Base-by-base conservation (phyloP, 148 eudicot genomes). In the Mesembryanthemum crystallinum region DNA sequence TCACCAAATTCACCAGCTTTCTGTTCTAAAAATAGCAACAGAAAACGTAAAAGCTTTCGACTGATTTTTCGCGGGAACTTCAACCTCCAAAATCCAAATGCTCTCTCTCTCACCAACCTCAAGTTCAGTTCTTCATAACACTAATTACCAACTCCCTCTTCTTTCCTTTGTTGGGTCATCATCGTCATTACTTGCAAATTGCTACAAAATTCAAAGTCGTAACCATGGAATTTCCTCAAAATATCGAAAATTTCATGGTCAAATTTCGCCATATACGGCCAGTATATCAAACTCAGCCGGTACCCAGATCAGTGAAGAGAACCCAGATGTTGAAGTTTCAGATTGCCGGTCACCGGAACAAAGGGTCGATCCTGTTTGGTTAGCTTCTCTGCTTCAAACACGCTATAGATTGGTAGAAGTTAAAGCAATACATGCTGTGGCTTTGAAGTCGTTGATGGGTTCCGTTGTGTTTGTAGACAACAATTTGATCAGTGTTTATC, bases 401-500 rank as follows among this genome's bases (percentile, higher is more conserved):
- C 69, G 89, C 76, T 39, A 43, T 61, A 72, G 77, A 20, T 25
- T 85, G 10, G 82, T 76, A 72, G 88, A 89, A 59, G 81, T 85
- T 58, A 83, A 32, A 69, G 68, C 57, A 73, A 4, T 87, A 4
- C 98, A 94, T 75, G 79, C 83, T 27, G 66, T 89, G 27, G 73
- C 79, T 65, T 25, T 85, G 25, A 94, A 83, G 87, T 68, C 79
- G 76, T 63, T 74, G 25, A 32, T 45, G 43, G 21, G 39, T 37
- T 64, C 84, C 9, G 57, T 47, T 25, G 59, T 71, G 2, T 91
- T 71, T 73, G 77, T 91, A 25, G 60, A 69, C 39, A 94, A 88
- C 79, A 91, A 91, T 80, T 83, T 91, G 85, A 88, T 90, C 0
- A 85, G 76, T 80, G 66, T 76, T 4, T 91, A 89, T 45, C 45